Evolutionary conservation across 495 filamentous ascomycete genomes (phyloP).

Genomic region (Letharia columbiana): DNA sequence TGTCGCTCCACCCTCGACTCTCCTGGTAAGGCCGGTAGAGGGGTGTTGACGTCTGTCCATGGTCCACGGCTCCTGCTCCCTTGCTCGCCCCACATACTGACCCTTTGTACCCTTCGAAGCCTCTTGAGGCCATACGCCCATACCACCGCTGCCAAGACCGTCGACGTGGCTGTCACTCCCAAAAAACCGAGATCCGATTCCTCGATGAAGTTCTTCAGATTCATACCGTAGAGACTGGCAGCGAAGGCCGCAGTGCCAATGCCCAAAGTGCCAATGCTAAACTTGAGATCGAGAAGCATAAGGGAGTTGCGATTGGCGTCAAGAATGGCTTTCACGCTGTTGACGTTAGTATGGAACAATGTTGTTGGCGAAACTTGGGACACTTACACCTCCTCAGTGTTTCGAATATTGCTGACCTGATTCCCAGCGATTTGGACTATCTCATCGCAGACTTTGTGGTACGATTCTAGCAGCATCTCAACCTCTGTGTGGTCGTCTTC

Average conservation of each 20-base stretch:
- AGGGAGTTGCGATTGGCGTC: slow-evolving; percentile 96
- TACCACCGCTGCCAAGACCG: slow-evolving; percentile 64
- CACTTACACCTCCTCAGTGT: slow-evolving; percentile 93
- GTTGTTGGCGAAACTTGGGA: background rate
- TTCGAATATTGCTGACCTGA: slow-evolving; percentile 88
- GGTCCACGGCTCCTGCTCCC: slow-evolving; percentile 19
- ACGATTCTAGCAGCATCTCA: slow-evolving; percentile 92
- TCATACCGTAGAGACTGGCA: slow-evolving; percentile 98
- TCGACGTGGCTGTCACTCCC: slow-evolving; percentile 59
- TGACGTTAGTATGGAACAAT: background rate
- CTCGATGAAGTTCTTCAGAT: slow-evolving; percentile 96
- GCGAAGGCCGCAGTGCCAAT: slow-evolving; percentile 88
- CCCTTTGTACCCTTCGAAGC: slow-evolving; percentile 75
- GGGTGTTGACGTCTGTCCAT: slow-evolving; percentile 22
- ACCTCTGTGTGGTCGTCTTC: slow-evolving; percentile 94
- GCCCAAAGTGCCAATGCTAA: slow-evolving; percentile 88
- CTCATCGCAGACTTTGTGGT: slow-evolving; percentile 96
- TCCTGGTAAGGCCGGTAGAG: slow-evolving; percentile 31
- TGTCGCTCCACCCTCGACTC: slow-evolving; percentile 38
- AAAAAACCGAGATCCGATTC: slow-evolving; percentile 86
- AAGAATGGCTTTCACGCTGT: slow-evolving; percentile 87
- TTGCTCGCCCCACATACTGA: slow-evolving; percentile 70
- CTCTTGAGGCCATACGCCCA: slow-evolving; percentile 72
- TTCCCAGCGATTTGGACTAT: slow-evolving; percentile 93
- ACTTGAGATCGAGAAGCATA: slow-evolving; percentile 95